Conservation (phyloP, 1,139 yeast species). For the Taphrina communis region DNA sequence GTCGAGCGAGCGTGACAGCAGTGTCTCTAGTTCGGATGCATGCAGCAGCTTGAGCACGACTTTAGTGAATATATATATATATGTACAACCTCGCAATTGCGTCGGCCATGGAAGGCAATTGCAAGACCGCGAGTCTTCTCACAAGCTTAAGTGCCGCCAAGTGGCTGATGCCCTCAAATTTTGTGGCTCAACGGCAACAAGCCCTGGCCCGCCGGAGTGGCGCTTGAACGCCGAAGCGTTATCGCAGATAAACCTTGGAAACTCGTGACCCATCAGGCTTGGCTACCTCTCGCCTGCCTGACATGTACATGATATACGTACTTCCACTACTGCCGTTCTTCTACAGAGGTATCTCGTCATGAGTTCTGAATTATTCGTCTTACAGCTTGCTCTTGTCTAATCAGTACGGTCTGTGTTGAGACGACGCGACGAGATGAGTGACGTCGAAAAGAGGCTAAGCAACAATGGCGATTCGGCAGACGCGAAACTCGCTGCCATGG, state of each 20-base stretch:
- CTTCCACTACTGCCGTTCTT: too few species aligned
- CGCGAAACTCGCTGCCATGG: conserved; percentile 50
- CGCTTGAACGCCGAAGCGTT: neutral
- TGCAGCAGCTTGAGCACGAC: neutral
- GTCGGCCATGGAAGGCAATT: too few species aligned
- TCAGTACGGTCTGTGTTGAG: too few species aligned
- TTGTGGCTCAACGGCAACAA: too few species aligned
- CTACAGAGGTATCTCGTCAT: neutral
- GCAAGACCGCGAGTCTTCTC: neutral
- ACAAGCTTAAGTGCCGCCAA: neutral
- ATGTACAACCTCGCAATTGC: too few species aligned
- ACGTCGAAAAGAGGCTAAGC: conserved; percentile 15
- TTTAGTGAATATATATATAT: too few species aligned
- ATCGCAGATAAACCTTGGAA: neutral
- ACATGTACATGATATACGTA: too few species aligned
- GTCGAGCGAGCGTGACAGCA: neutral
- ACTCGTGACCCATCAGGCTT: neutral
- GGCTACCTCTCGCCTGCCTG: too few species aligned
- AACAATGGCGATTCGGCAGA: conserved; percentile 43
- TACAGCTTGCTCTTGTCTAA: too few species aligned
- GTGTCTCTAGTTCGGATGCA: neutral
- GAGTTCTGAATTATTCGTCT: neutral
- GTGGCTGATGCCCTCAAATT: neutral
- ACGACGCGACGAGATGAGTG: conserved; percentile 10
- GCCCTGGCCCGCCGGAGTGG: neutral